Evolutionary conservation across 805 yeast genomes (phyloP).

Genomic region (Metschnikowia cubensis): DNA sequence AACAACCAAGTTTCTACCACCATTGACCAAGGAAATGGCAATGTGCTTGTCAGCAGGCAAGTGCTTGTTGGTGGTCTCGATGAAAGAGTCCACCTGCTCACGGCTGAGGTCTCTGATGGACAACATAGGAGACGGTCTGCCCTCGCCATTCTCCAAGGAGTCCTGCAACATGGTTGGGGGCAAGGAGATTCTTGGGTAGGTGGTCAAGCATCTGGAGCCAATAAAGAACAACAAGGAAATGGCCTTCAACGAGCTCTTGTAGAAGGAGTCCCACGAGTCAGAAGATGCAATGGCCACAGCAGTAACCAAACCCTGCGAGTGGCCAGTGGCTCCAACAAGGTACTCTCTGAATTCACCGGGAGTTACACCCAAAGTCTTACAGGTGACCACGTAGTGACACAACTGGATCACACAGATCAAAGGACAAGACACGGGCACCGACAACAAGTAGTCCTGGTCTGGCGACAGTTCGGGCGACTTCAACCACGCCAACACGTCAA

Average conservation of each 20-base stretch:
- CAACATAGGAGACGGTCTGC: conserved; percentile 96
- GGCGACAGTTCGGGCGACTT: conserved; percentile 83
- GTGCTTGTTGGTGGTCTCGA: conserved; percentile 86
- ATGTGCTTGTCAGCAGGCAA: conserved; percentile 89
- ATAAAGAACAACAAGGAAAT: conserved; percentile 84
- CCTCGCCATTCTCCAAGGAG: conserved; percentile 90
- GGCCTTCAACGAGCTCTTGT: conserved; percentile 67
- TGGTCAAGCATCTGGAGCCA: conserved; percentile 86
- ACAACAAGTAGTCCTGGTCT: conserved; percentile 77
- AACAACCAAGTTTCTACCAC: conserved; percentile 92
- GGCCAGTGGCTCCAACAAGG: conserved; percentile 79
- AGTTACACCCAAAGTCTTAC: conserved; percentile 75
- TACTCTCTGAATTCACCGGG: conserved; percentile 82
- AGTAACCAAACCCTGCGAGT: conserved; percentile 87
- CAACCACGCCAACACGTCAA: conserved; percentile 86
- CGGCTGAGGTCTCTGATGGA: conserved; percentile 83
- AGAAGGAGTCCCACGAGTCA: conserved; percentile 82
- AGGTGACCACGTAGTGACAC: conserved; percentile 86
- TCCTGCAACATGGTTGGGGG: conserved; percentile 93
- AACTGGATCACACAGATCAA: conserved; percentile 93
- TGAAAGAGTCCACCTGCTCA: conserved; percentile 72
- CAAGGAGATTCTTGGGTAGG: conserved; percentile 89
- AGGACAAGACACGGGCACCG: conserved; percentile 96
- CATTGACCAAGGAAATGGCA: conserved; percentile 86
- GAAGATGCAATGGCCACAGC: conserved; percentile 85